Conservation (phyloP, 140 eudicot species). For the Flaveria floridana region DNA sequence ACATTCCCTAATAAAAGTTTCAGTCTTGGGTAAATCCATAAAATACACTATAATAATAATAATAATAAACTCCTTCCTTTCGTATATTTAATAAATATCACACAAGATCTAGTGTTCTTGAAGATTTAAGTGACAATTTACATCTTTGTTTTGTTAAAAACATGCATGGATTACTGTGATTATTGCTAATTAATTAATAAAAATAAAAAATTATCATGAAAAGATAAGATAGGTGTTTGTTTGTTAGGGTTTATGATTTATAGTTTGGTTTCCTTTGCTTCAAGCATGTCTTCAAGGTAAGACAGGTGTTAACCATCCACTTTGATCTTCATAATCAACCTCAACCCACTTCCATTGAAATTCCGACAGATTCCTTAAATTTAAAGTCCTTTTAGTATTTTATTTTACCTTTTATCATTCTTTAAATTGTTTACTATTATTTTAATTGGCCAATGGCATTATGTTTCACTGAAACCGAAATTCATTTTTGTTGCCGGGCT, state of each 20-base stretch:
- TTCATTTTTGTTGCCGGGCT: constrained; percentile 40
- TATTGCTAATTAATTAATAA: constrained; percentile 11
- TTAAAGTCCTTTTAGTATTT: constrained; percentile 12
- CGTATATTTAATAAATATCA: neutral
- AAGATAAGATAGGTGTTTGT: constrained; percentile 20
- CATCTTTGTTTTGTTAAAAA: neutral
- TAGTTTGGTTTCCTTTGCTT: constrained; percentile 39
- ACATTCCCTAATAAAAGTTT: neutral
- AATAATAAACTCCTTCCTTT: neutral
- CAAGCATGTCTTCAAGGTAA: constrained; percentile 42
- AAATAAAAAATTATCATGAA: constrained; percentile 1
- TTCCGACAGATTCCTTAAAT: constrained; percentile 46
- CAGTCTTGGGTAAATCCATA: neutral
- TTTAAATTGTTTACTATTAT: neutral
- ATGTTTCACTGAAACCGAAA: constrained; percentile 51
- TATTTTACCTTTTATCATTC: too few relatives aligned
- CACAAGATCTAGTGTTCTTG: constrained; percentile 8
- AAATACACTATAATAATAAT: neutral
- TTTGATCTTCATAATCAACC: constrained; percentile 19
- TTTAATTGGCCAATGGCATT: constrained; percentile 31
- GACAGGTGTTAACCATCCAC: constrained; percentile 41
- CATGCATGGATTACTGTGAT: constrained; percentile 35
- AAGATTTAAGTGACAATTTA: constrained; percentile 2
- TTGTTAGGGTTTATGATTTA: constrained; percentile 39
- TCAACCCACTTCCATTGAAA: constrained; percentile 27